phyloP scores from a whole-genome alignment of 2,329 filamentous ascomycete species.

The Fonsecaea monophora region DNA sequence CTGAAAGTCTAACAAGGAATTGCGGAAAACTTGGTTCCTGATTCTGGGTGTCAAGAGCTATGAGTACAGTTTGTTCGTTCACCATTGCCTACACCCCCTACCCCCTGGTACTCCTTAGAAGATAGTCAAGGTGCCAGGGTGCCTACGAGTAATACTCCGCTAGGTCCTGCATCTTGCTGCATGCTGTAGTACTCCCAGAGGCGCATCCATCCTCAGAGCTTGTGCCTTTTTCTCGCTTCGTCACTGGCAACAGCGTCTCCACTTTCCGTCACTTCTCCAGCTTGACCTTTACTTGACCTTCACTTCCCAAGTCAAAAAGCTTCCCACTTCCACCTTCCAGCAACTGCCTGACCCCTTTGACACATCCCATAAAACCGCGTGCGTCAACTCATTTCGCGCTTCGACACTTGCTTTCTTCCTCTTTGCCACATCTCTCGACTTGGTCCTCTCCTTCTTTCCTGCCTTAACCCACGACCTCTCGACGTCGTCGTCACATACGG shows the following conservation, averaged over 20 bases:
- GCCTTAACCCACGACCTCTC: conserved; percentile 19
- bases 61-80: not conserved
- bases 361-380: conserved; percentile 16
- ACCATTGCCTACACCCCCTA: not conserved
- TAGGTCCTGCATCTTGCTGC: not conserved
- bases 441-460: conserved; percentile 21
- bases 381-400: not conserved
- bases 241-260: conserved; percentile 5
- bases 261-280: conserved; percentile 16
- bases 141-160: not conserved
- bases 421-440: conserved; percentile 25
- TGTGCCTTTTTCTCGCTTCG: not conserved
- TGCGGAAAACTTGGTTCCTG: conserved; percentile 21
- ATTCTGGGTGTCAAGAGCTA: not conserved
- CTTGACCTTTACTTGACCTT: conserved; percentile 12
- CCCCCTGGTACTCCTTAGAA: not conserved
- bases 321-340: conserved; percentile 23
- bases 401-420: conserved; percentile 8
- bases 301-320: conserved; percentile 16
- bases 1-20: conserved; percentile 4
- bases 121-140: not conserved
- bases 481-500: conserved; percentile 28
- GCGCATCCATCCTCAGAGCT: not conserved
- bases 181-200: not conserved
- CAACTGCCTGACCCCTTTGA: not conserved